Base-by-base conservation (phyloP, 768 basidiomycete genomes). In the Lanmaoa rubissima region DNA sequence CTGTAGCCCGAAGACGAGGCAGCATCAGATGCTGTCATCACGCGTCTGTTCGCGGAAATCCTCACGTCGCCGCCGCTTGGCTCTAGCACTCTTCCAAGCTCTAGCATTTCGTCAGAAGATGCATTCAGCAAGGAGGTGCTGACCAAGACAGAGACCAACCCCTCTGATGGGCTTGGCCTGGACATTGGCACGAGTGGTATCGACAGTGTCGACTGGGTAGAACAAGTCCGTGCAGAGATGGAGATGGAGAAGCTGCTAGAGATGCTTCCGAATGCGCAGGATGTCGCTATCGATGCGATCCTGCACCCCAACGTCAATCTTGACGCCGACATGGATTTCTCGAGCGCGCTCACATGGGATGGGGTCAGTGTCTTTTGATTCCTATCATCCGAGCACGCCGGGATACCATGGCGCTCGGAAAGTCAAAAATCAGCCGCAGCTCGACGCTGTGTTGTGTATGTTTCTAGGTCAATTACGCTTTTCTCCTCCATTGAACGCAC, bases 241-340 rank as follows among this genome's bases (percentile, higher is more conserved):
- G 85, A 84, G 69, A 82, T 86, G 76, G 81, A 84, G 74, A 81
- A 75, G 70, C 72, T 87, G 51, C 66, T 87, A 69, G 82, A 82
- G 67, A 73, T 82, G 72, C 68, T 82, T 61, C 78, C 80, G 43
- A 68, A 58, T 58, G 71, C 64, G 36, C 67, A 70, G 47, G 71
- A 71, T 55, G 68, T 61, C 45, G 62, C 59, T 43, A 41, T 61
- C 14, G 72, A 67, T 40, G 59, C 65, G 40, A 59, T 63, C 61
- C 59, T 58, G 38, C 57, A 54, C 32, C n/a, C 59, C 5, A 57
- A 46, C 46, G 61, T 64, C 54, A 54, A 48, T 43, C 35, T 57
- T 17, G 70, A 68, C 44, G 58, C 57, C 40, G 72, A 67, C 39
- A 65, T 69, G 57, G 69, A 69, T 66, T 62, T 68, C 61, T 61